A percentile compares a stretch with the other conserved stretches of the same genome.
phyloP scores from a whole-genome alignment of 108 stramenopile species.

The Fistulifera pelliculosa region DNA sequence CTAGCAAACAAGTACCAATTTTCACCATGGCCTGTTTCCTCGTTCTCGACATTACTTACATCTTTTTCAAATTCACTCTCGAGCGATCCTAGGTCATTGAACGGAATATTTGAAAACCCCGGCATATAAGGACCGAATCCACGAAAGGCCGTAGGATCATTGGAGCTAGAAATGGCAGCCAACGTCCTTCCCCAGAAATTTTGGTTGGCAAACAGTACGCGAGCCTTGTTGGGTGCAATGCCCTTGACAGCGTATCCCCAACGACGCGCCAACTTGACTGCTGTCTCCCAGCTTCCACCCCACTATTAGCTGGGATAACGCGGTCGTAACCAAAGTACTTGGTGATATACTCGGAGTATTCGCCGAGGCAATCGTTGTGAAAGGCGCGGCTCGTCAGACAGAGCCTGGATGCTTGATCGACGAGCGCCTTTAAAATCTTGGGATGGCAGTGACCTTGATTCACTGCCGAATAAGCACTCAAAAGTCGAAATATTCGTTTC shows the following conservation, averaged over 20 bases:
- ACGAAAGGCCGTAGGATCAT: conserved; percentile 89
- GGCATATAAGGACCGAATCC: conserved; percentile 98
- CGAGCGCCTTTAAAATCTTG: conserved; percentile 86
- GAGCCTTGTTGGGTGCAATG: conserved; percentile 79
- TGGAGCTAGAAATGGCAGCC: conserved; percentile 92
- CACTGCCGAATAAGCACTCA: conserved; percentile 96
- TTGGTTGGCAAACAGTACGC: conserved; percentile 89
- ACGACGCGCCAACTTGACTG: conserved; percentile 86
- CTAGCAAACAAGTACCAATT: neutral
- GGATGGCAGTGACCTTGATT: conserved; percentile 99
- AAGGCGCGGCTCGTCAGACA: conserved; percentile 97
- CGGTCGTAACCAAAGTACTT: conserved; percentile 93
- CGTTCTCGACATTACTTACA: conserved; percentile 16
- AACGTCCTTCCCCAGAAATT: conserved; percentile 99
- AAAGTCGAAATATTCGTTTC: conserved; percentile 90
- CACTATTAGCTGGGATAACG: conserved; percentile 98
- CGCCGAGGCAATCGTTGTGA: conserved; percentile 93
- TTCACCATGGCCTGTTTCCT: neutral
- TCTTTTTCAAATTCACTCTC: conserved; percentile 81
- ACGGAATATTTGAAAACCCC: conserved; percentile 81
- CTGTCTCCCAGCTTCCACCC: conserved; percentile 98
- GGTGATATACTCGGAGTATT: conserved; percentile 87
- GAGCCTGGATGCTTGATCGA: conserved; percentile 84
- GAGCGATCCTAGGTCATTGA: conserved; percentile 79
- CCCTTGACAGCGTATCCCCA: conserved; percentile 96